These are phyloP conservation scores for Colletotrichum scovillei DNA, from an alignment of 2,329 filamentous ascomycete species.

Conservation along the genomic window DNA sequence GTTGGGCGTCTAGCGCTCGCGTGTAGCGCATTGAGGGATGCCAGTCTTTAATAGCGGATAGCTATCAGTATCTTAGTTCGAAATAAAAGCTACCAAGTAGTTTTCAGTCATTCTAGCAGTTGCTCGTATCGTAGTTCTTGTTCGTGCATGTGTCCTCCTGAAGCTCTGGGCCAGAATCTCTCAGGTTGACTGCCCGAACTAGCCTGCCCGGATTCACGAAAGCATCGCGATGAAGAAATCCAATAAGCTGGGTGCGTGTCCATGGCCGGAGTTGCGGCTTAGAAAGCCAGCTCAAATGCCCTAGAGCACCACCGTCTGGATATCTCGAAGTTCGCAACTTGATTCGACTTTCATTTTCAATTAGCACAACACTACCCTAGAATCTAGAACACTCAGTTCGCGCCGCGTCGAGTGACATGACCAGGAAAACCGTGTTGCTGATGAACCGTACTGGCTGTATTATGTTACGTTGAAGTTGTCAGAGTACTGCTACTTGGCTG, in stretches of 20 bases:
- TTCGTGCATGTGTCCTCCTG: neutral
- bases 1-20: neutral
- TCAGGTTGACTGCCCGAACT: neutral
- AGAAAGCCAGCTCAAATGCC: neutral
- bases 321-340: constrained; percentile 36
- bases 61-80: neutral
- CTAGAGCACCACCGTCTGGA: rapidly evolving
- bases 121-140: neutral
- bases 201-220: neutral
- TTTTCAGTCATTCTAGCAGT: neutral
- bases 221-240: neutral
- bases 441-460: constrained; percentile 50
- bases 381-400: constrained; percentile 49
- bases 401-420: constrained; percentile 52
- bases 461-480: constrained; percentile 47
- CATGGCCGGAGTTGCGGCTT: neutral
- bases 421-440: constrained; percentile 50
- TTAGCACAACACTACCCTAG: constrained; percentile 49
- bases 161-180: neutral
- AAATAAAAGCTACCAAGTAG: neutral
- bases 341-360: constrained; percentile 48
- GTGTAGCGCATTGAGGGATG: neutral
- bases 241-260: neutral
- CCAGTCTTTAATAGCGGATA: neutral
- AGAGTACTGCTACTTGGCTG: constrained; percentile 47